Evolutionary conservation across 441 rosid genomes (phyloP).

Genomic region (Adansonia grandidieri): DNA sequence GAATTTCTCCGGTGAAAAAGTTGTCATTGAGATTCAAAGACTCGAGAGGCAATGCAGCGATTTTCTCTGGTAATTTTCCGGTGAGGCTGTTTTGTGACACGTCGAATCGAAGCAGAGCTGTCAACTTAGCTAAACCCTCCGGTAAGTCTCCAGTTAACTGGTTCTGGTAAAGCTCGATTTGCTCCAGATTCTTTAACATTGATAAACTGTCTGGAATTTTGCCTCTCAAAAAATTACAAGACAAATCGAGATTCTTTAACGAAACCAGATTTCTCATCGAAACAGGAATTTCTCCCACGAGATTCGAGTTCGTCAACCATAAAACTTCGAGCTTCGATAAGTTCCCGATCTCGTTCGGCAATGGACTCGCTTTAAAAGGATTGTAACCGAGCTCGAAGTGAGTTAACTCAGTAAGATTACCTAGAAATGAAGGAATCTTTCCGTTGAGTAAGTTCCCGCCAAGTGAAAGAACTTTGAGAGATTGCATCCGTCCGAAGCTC

Average conservation of each 20-base stretch:
- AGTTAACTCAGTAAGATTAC: constrained; percentile 57
- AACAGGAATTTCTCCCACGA: constrained; percentile 60
- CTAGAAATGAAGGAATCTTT: constrained; percentile 51
- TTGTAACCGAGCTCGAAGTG: constrained; percentile 46
- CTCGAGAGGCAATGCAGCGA: constrained; percentile 47
- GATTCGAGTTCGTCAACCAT: constrained; percentile 31
- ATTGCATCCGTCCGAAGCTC: constrained; percentile 49
- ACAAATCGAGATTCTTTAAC: constrained; percentile 52
- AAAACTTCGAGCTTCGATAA: constrained; percentile 53
- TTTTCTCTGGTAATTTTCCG: constrained; percentile 48
- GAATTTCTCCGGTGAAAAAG: constrained; percentile 54
- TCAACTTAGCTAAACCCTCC: constrained; percentile 53
- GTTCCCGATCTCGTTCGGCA: constrained; percentile 56
- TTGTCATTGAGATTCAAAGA: constrained; percentile 66
- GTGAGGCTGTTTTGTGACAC: constrained; percentile 64
- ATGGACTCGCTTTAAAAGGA: constrained; percentile 40
- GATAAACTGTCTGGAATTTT: constrained; percentile 54
- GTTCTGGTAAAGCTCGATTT: constrained; percentile 56
- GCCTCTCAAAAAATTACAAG: constrained; percentile 52
- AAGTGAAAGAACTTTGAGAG: constrained; percentile 42
- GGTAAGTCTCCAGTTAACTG: constrained; percentile 57
- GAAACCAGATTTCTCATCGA: constrained; percentile 50
- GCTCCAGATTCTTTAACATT: constrained; percentile 36
- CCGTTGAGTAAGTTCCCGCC: constrained; percentile 45
- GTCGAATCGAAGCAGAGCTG: constrained; percentile 44